Evolutionary conservation across 139 green algal species (phyloP).

Genomic region (Ostreobium quekettii): DNA sequence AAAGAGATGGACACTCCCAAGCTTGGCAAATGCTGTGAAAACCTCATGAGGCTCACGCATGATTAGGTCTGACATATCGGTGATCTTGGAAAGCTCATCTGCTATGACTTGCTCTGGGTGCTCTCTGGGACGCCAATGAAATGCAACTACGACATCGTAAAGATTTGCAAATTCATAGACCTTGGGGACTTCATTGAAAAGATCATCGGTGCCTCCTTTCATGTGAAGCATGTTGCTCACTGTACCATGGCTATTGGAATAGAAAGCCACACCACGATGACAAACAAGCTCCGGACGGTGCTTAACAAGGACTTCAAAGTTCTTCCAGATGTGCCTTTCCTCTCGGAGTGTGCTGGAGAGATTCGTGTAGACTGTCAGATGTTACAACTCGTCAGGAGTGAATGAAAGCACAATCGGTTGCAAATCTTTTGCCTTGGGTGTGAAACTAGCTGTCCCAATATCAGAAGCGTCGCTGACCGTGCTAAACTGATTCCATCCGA

Average conservation of each 20-base stretch:
- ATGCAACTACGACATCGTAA: neutral
- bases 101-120: neutral
- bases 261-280: neutral
- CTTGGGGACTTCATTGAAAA: neutral
- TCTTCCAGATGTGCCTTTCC: neutral
- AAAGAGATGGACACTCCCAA: neutral
- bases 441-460: neutral
- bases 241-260: slow-evolving; percentile 7
- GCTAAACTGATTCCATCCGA: neutral
- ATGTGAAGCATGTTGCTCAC: slow-evolving; percentile 3
- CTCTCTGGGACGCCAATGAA: neutral
- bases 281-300: neutral
- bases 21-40: neutral
- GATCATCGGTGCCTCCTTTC: neutral
- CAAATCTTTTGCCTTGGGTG: neutral
- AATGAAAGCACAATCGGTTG: neutral
- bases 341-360: slow-evolving; percentile 12
- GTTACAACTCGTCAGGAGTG: neutral
- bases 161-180: neutral
- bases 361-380: too few relatives aligned
- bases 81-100: neutral
- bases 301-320: neutral
- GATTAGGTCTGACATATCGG: neutral
- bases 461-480: slow-evolving; percentile 11
- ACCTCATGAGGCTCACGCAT: neutral